These are phyloP conservation scores for Penicillium sp. DNA, from an alignment of 2,329 filamentous ascomycete genomes.

Conservation along the genomic window DNA sequence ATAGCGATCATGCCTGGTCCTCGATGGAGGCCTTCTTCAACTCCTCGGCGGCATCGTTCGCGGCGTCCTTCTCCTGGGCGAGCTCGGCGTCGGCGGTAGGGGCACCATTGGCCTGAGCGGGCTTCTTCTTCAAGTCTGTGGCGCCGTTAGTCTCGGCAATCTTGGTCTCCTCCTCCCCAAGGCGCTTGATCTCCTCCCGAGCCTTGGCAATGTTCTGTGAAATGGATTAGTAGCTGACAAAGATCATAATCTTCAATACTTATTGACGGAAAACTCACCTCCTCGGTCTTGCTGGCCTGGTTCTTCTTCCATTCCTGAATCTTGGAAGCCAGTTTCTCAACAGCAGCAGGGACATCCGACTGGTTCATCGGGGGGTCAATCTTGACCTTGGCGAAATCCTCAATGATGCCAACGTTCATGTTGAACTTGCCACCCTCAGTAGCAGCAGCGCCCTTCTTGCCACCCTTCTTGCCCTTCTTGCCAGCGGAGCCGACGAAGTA, in stretches of 20 bases:
- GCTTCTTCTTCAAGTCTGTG: constrained; percentile 55
- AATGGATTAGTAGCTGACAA: constrained; percentile 12
- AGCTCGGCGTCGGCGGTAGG: constrained; percentile 54
- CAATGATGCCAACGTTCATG: constrained; percentile 85
- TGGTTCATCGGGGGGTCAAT: constrained; percentile 86
- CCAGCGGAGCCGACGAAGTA: constrained; percentile 72
- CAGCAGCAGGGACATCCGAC: constrained; percentile 71
- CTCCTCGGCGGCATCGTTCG: constrained; percentile 58
- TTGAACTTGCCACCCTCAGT: constrained; percentile 66
- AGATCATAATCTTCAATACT: background rate
- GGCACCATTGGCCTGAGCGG: constrained; percentile 53
- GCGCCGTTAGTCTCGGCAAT: constrained; percentile 39
- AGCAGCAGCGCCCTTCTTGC: constrained; percentile 63
- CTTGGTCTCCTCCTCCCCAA: constrained; percentile 68
- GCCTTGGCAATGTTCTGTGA: constrained; percentile 92
- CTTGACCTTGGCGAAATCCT: constrained; percentile 80
- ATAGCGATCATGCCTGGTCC: constrained; percentile 44
- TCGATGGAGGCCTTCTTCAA: constrained; percentile 61
- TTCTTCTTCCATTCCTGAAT: constrained; percentile 86
- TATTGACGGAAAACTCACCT: constrained; percentile 58
- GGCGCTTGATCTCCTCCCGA: constrained; percentile 87
- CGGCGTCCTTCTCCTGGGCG: constrained; percentile 58
- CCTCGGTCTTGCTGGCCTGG: constrained; percentile 84
- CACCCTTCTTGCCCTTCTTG: constrained; percentile 80
- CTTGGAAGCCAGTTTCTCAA: constrained; percentile 92